Evolutionary conservation across 139 green algal species (phyloP), one percentile per base, ranked within the genome.

Genomic region (Tetradesmus obliquus): DNA sequence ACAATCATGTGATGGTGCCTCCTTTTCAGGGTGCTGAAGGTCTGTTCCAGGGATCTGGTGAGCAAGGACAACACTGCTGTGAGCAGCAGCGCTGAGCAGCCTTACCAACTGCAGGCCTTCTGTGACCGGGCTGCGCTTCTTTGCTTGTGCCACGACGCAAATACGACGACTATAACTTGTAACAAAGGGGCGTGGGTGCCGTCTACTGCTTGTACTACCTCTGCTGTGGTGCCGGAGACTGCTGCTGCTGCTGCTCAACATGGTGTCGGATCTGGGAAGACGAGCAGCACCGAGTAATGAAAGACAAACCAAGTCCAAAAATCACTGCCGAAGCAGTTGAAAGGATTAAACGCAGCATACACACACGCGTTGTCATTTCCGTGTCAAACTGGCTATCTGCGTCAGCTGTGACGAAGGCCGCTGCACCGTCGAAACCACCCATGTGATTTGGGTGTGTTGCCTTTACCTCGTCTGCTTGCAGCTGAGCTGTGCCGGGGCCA

Each of bases 301-400:
- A 45, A 45, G 32, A 45, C 32, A 45, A 45, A 45, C 32, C 32
- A 45, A 45, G 32, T 45, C 32, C 32, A 45, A 45, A 45, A 45
- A 45, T 45, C 32, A 45, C 32, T 45, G 32, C 32, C 32, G 32
- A 45, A 45, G 32, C 32, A 45, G 32, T 45, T 45, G 32, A 45
- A 45, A 45, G 32, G 32, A 45, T 45, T 45, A 45, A 45, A 24
- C n/a, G 66, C 10, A 76, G 60, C 9, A 19, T 13, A 15, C 60
- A 71, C 12, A 13, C 60, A 22, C 5, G 19, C 60, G 2, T 17
- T 76, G 66, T 76, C 66, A 76, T 76, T 76, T 76, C 66, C 66
- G 66, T 76, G 66, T 76, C 66, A 76, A 76, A 76, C 66, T 76
- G 66, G 66, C 66, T 19, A 76, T 76, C 66, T 76, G 66, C 66